Evolutionary conservation across 2,329 filamentous ascomycete genomes (phyloP).

Genomic region (Ilyonectria mors-panacis): DNA sequence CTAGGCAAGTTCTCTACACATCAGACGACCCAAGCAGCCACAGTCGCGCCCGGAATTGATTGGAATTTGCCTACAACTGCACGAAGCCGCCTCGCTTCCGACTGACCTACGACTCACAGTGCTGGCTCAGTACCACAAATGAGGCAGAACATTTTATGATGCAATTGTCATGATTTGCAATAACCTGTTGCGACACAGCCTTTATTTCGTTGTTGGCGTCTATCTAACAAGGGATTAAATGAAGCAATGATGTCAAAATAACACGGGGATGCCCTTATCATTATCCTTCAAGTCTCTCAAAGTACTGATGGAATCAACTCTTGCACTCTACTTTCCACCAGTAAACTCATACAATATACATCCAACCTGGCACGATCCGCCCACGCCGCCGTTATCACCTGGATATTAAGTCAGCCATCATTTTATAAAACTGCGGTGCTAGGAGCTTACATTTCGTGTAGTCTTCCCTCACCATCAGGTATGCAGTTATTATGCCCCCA

Average conservation of each 20-base stretch:
- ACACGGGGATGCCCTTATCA: not conserved
- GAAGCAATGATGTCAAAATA: not conserved
- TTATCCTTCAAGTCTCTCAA: not conserved
- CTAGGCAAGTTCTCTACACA: no score
- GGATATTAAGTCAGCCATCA: not conserved
- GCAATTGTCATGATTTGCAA: no score
- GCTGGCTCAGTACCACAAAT: no score
- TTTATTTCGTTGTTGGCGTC: not conserved
- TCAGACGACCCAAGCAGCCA: no score
- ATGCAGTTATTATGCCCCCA: not conserved
- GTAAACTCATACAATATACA: not conserved
- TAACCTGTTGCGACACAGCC: not conserved
- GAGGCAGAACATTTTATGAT: no score
- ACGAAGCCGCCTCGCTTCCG: not conserved
- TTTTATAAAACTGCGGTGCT: not conserved
- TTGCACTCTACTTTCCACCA: not conserved
- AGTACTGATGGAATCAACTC: not conserved
- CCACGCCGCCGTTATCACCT: not conserved
- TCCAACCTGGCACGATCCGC: not conserved
- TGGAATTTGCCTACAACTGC: not conserved
- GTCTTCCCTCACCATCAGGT: not conserved
- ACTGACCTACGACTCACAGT: no score
- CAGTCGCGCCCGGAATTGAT: not conserved
- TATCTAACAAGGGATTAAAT: not conserved
- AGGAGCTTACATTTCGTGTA: not conserved